Percentiles rank a stretch among this genome's conserved stretches.
Conservation (phyloP, 441 rosid genomes). For the Aleurites moluccanus region DNA sequence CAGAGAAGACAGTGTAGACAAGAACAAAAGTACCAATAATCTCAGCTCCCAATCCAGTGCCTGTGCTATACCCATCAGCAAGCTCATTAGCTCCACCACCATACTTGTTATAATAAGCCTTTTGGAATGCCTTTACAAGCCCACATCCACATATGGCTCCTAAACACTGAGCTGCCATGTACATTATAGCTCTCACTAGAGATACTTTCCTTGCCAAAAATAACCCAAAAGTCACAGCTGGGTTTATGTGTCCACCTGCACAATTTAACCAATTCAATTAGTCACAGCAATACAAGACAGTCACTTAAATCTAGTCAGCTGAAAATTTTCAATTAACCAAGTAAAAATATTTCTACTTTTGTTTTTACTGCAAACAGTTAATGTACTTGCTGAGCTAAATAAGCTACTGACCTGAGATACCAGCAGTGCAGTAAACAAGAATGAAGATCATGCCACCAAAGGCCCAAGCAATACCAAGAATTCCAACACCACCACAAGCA, state of each 20-base stretch:
- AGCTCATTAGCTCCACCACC: constrained; percentile 70
- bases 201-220: constrained; percentile 72
- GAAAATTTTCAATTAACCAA: too few species aligned
- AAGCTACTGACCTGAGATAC: too few species aligned
- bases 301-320: too few species aligned
- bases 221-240: constrained; percentile 74
- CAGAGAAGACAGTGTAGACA: constrained; percentile 55
- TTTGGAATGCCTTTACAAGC: constrained; percentile 69
- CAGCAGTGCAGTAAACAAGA: constrained; percentile 86
- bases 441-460: constrained; percentile 91
- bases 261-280: too few species aligned
- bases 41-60: constrained; percentile 59
- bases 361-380: too few species aligned
- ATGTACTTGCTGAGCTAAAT: too few species aligned
- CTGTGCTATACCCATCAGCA: constrained; percentile 52
- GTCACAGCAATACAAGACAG: too few species aligned
- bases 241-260: constrained; percentile 68
- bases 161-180: constrained; percentile 69
- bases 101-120: constrained; percentile 39
- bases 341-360: too few species aligned
- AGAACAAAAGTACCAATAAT: too few species aligned
- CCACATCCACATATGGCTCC: constrained; percentile 78
- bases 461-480: constrained; percentile 89
- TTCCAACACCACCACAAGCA: constrained; percentile 67
- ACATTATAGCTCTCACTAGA: constrained; percentile 53